Conservation (phyloP, 345 rosid genomes). For the Arabidopsis suecica region DNA sequence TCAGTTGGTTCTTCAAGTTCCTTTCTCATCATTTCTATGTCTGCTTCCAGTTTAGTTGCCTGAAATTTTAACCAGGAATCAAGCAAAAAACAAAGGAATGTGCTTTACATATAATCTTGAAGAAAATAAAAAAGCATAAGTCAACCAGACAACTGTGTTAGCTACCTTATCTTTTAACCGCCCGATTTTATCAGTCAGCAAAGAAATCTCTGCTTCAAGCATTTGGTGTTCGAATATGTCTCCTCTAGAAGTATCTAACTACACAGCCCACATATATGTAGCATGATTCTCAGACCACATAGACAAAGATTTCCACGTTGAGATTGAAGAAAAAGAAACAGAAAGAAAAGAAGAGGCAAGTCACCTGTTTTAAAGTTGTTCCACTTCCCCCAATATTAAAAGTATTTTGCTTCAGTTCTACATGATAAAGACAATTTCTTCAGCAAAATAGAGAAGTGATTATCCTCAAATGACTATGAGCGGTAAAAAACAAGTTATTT, state of each 20-base stretch:
- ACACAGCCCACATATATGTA: conserved; percentile 34
- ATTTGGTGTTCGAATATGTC: conserved; percentile 68
- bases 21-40: conserved; percentile 72
- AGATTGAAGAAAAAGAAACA: background rate
- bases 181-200: conserved; percentile 65
- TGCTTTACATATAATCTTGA: background rate
- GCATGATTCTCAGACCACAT: conserved; percentile 33
- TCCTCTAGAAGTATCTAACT: conserved; percentile 73
- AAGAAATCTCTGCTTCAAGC: conserved; percentile 77
- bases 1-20: conserved; percentile 90
- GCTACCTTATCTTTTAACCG: conserved; percentile 78
- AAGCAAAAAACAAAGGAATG: background rate
- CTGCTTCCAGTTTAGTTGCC: conserved; percentile 69
- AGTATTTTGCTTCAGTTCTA: conserved; percentile 72
- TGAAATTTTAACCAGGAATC: conserved; percentile 38
- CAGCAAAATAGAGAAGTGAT: conserved; percentile 8
- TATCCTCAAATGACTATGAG: conserved; percentile 18
- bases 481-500: conserved; percentile 1
- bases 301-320: conserved; percentile 16
- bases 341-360: conserved; percentile 26
- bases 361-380: conserved; percentile 59
- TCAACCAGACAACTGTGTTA: conserved; percentile 21
- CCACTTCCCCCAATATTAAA: conserved; percentile 51
- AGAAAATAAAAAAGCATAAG: conserved; percentile 7
- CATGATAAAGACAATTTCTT: conserved; percentile 39